Conservation (phyloP, 169 alveolate genomes). For the Plasmodium billcollinsi region DNA sequence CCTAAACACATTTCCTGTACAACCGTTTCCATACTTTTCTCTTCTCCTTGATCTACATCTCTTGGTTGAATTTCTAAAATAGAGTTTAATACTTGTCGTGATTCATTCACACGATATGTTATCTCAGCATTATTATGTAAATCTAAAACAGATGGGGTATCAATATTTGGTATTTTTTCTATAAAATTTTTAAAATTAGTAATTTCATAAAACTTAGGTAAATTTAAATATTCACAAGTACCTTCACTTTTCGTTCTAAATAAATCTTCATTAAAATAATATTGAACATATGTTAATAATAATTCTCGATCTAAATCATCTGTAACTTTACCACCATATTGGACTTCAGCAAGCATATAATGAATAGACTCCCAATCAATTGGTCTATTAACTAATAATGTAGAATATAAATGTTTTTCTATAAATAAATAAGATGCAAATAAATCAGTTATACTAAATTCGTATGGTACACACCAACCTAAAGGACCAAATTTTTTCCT, state of each 20-base stretch:
- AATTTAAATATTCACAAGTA: conserved; percentile 85
- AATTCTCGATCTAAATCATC: conserved; percentile 96
- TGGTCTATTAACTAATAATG: conserved; percentile 88
- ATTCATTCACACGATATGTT: conserved; percentile 94
- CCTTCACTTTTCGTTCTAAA: conserved; percentile 77
- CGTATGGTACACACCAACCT: conserved; percentile 98
- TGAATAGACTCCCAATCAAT: conserved; percentile 93
- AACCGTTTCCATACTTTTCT: conserved; percentile 94
- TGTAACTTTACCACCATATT: conserved; percentile 98
- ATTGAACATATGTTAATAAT: conserved; percentile 93
- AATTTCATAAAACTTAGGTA: conserved; percentile 93
- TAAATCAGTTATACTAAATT: conserved; percentile 96
- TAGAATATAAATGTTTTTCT: conserved; percentile 94
- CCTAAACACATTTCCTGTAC: conserved; percentile 93
- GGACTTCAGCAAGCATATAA: conserved; percentile 96
- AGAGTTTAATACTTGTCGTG: conserved; percentile 92
- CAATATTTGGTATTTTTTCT: conserved; percentile 92
- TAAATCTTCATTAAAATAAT: conserved; percentile 89
- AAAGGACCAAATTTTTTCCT: conserved; percentile 96
- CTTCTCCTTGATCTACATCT: conserved; percentile 94
- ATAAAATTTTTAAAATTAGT: conserved; percentile 90
- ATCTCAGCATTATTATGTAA: conserved; percentile 96
- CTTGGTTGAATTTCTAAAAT: conserved; percentile 96
- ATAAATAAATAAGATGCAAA: conserved; percentile 95
- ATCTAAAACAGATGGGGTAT: conserved; percentile 94